Evolutionary conservation across 2,329 filamentous ascomycete species (phyloP).

Genomic region (Lasiodiplodia hormozganensis): DNA sequence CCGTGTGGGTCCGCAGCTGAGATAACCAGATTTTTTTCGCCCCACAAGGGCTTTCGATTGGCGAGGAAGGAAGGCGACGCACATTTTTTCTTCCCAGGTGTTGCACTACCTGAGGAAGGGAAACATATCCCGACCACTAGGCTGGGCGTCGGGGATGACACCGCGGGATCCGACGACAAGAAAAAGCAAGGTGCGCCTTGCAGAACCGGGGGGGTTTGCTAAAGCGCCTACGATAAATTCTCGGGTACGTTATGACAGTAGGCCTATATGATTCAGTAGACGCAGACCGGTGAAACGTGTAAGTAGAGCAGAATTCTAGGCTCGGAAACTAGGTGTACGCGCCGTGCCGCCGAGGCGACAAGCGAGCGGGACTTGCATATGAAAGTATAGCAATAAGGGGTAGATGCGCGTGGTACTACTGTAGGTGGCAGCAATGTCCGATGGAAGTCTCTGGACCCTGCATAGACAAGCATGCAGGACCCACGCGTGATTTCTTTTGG

Average conservation of each 20-base stretch:
- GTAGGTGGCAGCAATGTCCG: background rate
- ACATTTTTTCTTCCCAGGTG: background rate
- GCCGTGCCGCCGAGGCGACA: no score
- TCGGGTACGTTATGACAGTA: background rate
- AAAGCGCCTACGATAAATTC: background rate
- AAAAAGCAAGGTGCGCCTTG: background rate
- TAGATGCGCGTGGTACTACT: background rate
- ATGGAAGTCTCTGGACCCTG: background rate
- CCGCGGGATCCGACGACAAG: background rate
- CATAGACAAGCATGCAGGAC: background rate
- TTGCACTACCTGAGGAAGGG: background rate
- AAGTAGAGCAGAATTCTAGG: background rate
- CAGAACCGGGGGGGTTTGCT: background rate
- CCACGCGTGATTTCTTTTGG: conserved; percentile 1
- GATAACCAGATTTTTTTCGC: background rate
- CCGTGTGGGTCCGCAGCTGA: background rate
- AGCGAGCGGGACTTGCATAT: no score
- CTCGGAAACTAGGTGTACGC: background rate
- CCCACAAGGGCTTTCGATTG: background rate
- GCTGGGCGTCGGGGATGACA: background rate
- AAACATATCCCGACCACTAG: background rate
- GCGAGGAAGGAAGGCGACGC: background rate
- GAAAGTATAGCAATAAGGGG: background rate
- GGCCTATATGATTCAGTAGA: background rate
- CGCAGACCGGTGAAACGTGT: no score